Evolutionary conservation across 2,329 filamentous ascomycete species (phyloP).

Genomic region (Aspergillus piperis): DNA sequence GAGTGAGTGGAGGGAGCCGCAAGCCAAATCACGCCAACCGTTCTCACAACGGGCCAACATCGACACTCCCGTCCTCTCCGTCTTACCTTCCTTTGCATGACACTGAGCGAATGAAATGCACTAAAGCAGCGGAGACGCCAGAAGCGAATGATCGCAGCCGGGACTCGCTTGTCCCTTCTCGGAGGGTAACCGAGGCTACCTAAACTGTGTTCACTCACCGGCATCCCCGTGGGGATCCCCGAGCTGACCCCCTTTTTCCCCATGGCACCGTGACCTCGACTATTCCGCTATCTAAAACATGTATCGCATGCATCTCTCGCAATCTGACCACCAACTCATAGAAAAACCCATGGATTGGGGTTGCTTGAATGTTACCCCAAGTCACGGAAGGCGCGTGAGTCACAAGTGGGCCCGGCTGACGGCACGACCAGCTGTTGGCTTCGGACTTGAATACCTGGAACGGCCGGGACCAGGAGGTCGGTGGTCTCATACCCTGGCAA

Average conservation of each 20-base stretch:
- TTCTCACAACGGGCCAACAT: too few species aligned
- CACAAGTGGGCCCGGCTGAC: not conserved
- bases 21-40: too few species aligned
- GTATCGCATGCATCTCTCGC: not conserved
- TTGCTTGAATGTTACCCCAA: not conserved
- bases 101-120: too few species aligned
- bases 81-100: too few species aligned
- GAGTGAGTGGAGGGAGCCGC: too few species aligned
- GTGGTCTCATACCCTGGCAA: not conserved
- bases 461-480: not conserved
- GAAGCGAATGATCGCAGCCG: too few species aligned
- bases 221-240: not conserved
- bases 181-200: not conserved
- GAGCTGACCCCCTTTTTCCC: not conserved
- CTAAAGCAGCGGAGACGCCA: too few species aligned
- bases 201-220: not conserved
- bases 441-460: not conserved
- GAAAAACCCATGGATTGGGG: not conserved
- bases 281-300: not conserved
- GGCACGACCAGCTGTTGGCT: not conserved
- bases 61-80: too few species aligned
- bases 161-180: too few species aligned
- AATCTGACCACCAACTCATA: not conserved
- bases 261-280: not conserved
- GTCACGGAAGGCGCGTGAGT: not conserved